A percentile compares a stretch with the other conserved stretches of the same genome.
Conservation (phyloP, 306 rosid genomes). For the Styphnolobium japonicum region DNA sequence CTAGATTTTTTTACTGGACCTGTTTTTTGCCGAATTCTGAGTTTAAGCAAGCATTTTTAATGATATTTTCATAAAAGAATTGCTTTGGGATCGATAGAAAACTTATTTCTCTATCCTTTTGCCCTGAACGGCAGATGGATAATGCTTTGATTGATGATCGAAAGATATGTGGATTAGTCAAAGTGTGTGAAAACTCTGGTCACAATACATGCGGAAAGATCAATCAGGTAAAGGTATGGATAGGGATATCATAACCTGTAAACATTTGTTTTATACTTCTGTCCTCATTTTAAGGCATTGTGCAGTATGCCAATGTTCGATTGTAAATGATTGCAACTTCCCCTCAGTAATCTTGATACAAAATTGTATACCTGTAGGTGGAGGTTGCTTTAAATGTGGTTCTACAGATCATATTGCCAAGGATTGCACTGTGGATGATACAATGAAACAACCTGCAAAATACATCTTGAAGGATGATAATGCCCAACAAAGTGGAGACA, state of each 20-base stretch:
- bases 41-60: constrained; percentile 1
- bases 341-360: not conserved
- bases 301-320: constrained; percentile 5
- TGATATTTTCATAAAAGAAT: not conserved
- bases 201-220: constrained; percentile 77
- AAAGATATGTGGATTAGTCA: constrained; percentile 98
- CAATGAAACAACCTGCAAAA: constrained; percentile 41
- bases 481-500: constrained; percentile 69
- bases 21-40: not conserved
- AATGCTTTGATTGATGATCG: constrained; percentile 96
- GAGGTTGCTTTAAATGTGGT: constrained; percentile 96
- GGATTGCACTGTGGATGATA: constrained; percentile 70
- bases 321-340: not conserved
- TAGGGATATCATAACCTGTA: not conserved
- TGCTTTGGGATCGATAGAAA: not conserved
- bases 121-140: constrained; percentile 71
- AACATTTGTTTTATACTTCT: not conserved
- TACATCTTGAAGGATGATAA: constrained; percentile 70
- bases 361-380: constrained; percentile 43
- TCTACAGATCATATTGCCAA: constrained; percentile 79
- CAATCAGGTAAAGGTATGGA: constrained; percentile 63
- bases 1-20: not conserved
- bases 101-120: not conserved
- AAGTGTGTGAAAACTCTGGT: constrained; percentile 88
- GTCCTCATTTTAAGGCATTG: not conserved